Evolutionary conservation across 1,139 yeast genomes (phyloP).

Genomic region (Debaryomyces fabryi): DNA sequence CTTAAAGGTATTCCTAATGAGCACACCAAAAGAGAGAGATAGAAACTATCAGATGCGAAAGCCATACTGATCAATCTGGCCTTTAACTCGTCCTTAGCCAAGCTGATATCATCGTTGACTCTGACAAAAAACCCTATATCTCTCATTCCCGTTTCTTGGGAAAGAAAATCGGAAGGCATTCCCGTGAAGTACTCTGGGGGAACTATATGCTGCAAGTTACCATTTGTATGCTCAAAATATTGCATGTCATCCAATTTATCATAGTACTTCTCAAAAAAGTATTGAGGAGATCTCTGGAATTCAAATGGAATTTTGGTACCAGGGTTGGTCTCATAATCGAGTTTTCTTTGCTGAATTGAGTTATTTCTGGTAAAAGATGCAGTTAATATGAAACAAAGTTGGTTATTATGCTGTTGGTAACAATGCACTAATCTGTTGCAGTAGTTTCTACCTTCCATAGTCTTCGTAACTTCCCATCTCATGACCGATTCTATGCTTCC

Average conservation of each 20-base stretch:
- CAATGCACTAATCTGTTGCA: conserved; percentile 40
- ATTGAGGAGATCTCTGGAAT: conserved; percentile 35
- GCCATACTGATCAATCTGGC: conserved; percentile 25
- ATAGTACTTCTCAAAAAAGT: conserved; percentile 34
- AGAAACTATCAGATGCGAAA: conserved; percentile 24
- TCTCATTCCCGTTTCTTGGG: conserved; percentile 27
- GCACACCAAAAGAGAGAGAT: conserved; percentile 26
- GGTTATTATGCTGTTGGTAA: conserved; percentile 33
- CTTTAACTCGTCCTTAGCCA: conserved; percentile 26
- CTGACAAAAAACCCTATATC: conserved; percentile 39
- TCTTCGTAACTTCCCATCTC: conserved; percentile 37
- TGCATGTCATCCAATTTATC: conserved; percentile 32
- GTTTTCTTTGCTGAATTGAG: conserved; percentile 20
- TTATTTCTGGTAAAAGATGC: conserved; percentile 40
- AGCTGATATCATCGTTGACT: conserved; percentile 30
- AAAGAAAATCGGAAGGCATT: conserved; percentile 18
- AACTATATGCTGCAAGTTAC: conserved; percentile 32
- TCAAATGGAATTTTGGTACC: conserved; percentile 27
- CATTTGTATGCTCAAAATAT: conserved; percentile 33
- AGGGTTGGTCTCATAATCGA: conserved; percentile 16
- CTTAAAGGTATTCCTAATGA: conserved; percentile 31
- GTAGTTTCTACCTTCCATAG: conserved; percentile 39
- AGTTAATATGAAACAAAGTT: conserved; percentile 36
- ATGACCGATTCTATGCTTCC: conserved; percentile 34
- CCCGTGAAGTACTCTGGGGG: conserved; percentile 32